Base-by-base conservation (phyloP, 2,329 filamentous ascomycete species). In the Trichocomaceae sp. region DNA sequence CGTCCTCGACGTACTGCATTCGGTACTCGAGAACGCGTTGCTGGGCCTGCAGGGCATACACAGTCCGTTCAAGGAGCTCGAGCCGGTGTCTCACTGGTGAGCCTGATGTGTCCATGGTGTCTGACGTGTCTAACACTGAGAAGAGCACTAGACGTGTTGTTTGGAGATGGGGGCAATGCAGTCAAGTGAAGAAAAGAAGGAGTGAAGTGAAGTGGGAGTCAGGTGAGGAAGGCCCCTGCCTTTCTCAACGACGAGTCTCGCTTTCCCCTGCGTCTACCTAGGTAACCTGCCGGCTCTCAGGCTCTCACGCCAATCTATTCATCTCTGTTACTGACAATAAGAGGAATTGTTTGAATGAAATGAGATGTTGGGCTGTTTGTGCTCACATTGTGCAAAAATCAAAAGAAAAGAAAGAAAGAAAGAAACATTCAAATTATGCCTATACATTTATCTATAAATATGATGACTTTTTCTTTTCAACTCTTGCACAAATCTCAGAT, bases 401-500 rank as follows among this genome's bases (percentile, higher is more conserved):
- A n/a, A n/a, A n/a, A n/a, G n/a, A n/a, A n/a, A n/a, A n/a, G n/a
- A n/a, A n/a, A n/a, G n/a, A n/a, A n/a, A n/a, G n/a, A n/a, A n/a
- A n/a, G n/a, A n/a, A n/a, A n/a, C n/a, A n/a, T n/a, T 26, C 23
- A 3, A 26, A 26, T 26, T 26, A 26, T 26, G 7, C 23, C 23
- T 26, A 26, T 3, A 7, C 7, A 26, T 26, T 7, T 3, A 26
- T 26, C 23, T n/a, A 42, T n/a, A 42, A 22, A 22, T 20, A 9
- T 9, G 39, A 42, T 20, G 17, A 9, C 19, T 22, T 42, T 20
- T 4, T 42, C 12, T 22, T 31, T 31, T 22, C 45, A 31, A 22
- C 48, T 17, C 22, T 50, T 39, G 22, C 22, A 46, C 79, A 83
- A 4, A 87, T 60, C 31, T 75, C 72, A 65, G 81, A 79, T 64